Evolutionary conservation across 495 filamentous ascomycete genomes (phyloP), one percentile per base, ranked within the genome.

Genomic region (Mycothermus thermophilus): DNA sequence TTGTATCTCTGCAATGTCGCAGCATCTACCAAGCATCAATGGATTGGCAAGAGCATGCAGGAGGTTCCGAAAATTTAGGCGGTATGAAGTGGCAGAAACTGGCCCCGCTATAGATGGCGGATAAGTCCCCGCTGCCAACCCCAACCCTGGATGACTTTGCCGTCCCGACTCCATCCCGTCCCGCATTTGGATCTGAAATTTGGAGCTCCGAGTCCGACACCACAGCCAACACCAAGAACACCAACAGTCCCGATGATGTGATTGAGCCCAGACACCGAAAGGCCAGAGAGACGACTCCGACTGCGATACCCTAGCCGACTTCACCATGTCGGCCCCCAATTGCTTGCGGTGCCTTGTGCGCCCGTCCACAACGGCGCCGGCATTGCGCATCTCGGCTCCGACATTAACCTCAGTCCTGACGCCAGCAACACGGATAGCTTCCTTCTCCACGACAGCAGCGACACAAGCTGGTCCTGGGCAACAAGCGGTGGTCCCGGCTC

Each of bases 341-440:
- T 77, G 77, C 63, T 73, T 74, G 68, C 66, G 73, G 59, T 80
- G 77, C 58, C 68, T 83, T 40, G 62, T 67, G 45, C 54, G 68
- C 62, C 59, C 67, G 57, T 63, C 69, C 51, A 52, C 51, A 50
- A 38, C 48, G 51, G 34, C 51, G 48, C 44, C 35, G 18, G 37
- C 12, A 2, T 26, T 12, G 27, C 31, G 1, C 19, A 14, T 22
- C 8, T 17, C 25, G 21, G 18, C 30, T 10, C n/a, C 8, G 17
- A 27, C 21, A n/a, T n/a, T n/a, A n/a, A n/a, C n/a, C n/a, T n/a
- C n/a, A n/a, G n/a, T n/a, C n/a, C n/a, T n/a, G n/a, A n/a, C n/a
- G n/a, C n/a, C n/a, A n/a, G n/a, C n/a, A n/a, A n/a, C n/a, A n/a
- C 27, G 21, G 16, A n/a, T 31, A 1, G 48, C 48, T 7, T 41